phyloP scores from a whole-genome alignment of 2,329 filamentous ascomycete genomes.

The Trichoderma aggressivum region DNA sequence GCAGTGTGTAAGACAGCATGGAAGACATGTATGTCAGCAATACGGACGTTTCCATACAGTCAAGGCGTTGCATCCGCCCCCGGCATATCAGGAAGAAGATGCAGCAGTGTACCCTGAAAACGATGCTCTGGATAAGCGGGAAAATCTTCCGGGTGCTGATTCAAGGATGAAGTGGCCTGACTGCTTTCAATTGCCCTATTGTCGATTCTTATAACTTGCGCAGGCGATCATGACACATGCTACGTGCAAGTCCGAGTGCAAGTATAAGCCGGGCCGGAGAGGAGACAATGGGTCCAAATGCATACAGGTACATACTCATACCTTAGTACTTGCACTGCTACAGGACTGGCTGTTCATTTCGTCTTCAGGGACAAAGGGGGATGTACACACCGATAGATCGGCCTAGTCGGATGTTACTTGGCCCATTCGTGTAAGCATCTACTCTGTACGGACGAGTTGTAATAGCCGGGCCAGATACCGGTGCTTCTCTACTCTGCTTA shows the following conservation, averaged over 20 bases:
- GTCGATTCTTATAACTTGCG: not conserved
- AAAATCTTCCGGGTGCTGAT: not conserved
- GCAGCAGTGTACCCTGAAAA: not conserved
- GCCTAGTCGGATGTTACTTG: not conserved
- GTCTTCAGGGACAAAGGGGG: not conserved
- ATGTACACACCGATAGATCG: not conserved
- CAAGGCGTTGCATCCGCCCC: not conserved
- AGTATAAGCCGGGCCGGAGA: not conserved
- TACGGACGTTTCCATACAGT: not conserved
- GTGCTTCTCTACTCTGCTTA: not conserved
- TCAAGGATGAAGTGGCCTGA: not conserved
- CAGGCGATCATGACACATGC: not conserved
- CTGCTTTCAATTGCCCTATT: not conserved
- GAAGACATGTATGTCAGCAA: slow-evolving; percentile 10
- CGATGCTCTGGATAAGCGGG: not conserved
- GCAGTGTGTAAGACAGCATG: not conserved
- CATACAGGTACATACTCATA: not conserved
- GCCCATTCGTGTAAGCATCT: not conserved
- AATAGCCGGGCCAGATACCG: not conserved
- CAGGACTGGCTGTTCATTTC: not conserved
- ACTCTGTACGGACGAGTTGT: not conserved
- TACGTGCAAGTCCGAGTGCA: not conserved
- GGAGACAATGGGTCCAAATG: not conserved
- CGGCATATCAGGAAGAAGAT: not conserved
- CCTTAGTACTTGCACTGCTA: not conserved